Evolutionary conservation across 805 yeast genomes (phyloP).

Genomic region (Hanseniaspora pseudoguilliermondii): DNA sequence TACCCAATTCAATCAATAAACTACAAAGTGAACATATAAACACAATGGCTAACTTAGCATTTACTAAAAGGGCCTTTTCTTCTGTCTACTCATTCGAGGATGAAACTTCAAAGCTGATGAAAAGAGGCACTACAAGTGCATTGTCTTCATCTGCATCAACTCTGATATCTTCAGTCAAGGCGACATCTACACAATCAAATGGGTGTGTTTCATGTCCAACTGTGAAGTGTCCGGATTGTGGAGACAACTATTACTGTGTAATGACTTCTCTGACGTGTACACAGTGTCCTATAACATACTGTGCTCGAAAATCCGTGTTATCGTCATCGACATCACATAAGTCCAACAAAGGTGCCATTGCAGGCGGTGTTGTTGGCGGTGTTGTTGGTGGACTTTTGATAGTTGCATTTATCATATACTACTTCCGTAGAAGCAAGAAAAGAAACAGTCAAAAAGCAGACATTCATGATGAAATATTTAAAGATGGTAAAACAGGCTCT

Average conservation of each 20-base stretch:
- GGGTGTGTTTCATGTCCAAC: slow-evolving; percentile 35
- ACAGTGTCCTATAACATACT: slow-evolving; percentile 43
- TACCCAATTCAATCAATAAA: neutral
- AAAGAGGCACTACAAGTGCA: neutral
- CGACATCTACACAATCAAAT: slow-evolving; percentile 16
- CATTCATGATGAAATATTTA: slow-evolving; percentile 21
- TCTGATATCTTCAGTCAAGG: neutral
- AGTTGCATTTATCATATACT: slow-evolving; percentile 27
- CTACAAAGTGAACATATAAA: neutral
- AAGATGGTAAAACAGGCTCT: slow-evolving; percentile 19
- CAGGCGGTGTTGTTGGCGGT: slow-evolving; percentile 64
- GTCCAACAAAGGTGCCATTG: slow-evolving; percentile 42
- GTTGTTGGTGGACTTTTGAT: slow-evolving; percentile 34
- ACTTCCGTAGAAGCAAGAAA: slow-evolving; percentile 35
- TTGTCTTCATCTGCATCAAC: neutral
- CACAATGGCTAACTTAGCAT: neutral
- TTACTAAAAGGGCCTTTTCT: neutral
- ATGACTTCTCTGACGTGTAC: slow-evolving; percentile 45
- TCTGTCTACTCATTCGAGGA: neutral
- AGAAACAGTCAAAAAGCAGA: slow-evolving; percentile 25
- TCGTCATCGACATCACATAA: slow-evolving; percentile 15
- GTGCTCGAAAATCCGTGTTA: slow-evolving; percentile 27
- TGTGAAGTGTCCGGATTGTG: slow-evolving; percentile 46
- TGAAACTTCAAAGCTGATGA: neutral
- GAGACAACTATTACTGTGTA: slow-evolving; percentile 39